Base-by-base conservation (phyloP, 2,329 filamentous ascomycete species). In the Exophiala bonariae region DNA sequence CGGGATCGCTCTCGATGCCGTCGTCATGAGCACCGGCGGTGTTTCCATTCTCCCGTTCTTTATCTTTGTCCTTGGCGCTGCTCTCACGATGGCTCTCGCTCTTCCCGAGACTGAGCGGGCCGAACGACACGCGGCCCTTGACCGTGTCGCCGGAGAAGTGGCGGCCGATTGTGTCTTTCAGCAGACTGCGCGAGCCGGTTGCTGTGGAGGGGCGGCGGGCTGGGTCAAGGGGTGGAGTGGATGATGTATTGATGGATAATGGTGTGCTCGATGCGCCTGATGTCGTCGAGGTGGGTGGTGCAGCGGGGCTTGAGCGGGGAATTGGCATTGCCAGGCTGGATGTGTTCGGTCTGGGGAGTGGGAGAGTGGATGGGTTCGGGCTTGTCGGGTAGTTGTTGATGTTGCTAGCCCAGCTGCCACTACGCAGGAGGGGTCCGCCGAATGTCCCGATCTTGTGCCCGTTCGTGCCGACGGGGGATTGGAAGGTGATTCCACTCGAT, bases 151-250 rank as follows among this genome's bases (percentile, higher is more conserved):
- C 30, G 2, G 51, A 48, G 37, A 59, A 58, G 32, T 56, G 53
- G 9, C 55, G 51, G 3, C 54, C 49, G 16, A 59, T 45, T 4
- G 56, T 54, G 18, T 59, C 54, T 38, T 57, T 59, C 13, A 59
- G 46, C 18, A 58, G 36, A 28, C 23, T 49, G 20, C 48, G 33
- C 10, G 31, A 37, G 4, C 40, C 50, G 3, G 16, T 46, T 2
- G 48, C 42, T 30, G 49, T 50, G 30, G 34, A 35, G 14, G 48
- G 47, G 9, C 49, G 23, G 10, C 36, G 41, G 13, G 47, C 41
- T 6, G 11, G 47, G 41, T 32, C 47, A 19, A 28, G 41, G 7
- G 36, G 40, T 13, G 31, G n/a, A 30, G 19, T 40, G n/a, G 26
- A 28, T 31, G 44, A 28, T 16, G 39, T 31, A 18, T 42, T 36